A percentile compares a stretch with the other conserved stretches of the same genome.
phyloP scores from a whole-genome alignment of 768 basidiomycete genomes.

The Lepiota subincarnata region DNA sequence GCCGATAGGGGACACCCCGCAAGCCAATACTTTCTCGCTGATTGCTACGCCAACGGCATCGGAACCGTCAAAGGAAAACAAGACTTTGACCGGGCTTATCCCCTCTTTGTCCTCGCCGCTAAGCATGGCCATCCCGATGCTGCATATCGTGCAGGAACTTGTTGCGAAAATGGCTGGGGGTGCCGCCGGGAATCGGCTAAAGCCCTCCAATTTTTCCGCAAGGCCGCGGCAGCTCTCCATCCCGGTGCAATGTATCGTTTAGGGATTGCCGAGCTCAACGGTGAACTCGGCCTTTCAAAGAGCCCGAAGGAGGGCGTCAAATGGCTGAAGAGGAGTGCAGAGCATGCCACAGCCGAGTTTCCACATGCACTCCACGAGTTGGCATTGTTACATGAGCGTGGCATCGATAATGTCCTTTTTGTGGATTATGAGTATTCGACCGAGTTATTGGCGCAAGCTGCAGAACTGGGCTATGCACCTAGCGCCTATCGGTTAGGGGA shows the following conservation, averaged over 20 bases:
- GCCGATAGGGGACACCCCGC: slow-evolving; percentile 93
- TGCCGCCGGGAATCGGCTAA: slow-evolving; percentile 90
- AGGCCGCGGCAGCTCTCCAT: slow-evolving; percentile 87
- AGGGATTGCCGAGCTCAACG: slow-evolving; percentile 94
- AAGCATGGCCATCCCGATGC: slow-evolving; percentile 98
- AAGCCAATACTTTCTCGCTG: slow-evolving; percentile 96
- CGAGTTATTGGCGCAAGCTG: slow-evolving; percentile 91
- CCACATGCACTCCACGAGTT: slow-evolving; percentile 95
- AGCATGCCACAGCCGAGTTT: slow-evolving; percentile 91
- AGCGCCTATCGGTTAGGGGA: slow-evolving; percentile 95
- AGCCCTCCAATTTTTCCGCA: slow-evolving; percentile 89
- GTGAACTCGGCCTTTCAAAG: slow-evolving; percentile 82
- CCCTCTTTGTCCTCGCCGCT: slow-evolving; percentile 90
- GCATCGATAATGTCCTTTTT: slow-evolving; percentile 97
- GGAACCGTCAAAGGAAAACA: slow-evolving; percentile 86
- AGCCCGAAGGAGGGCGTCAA: slow-evolving; percentile 96
- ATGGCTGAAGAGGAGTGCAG: slow-evolving; percentile 96
- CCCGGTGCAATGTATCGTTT: slow-evolving; percentile 96
- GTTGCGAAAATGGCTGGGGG: slow-evolving; percentile 99
- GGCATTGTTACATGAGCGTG: slow-evolving; percentile 91
- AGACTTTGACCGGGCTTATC: slow-evolving; percentile 97
- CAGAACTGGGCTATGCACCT: slow-evolving; percentile 94
- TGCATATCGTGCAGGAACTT: slow-evolving; percentile 92
- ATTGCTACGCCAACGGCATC: slow-evolving; percentile 98
- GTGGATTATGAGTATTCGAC: slow-evolving; percentile 94